Evolutionary conservation across 129 eudicot genomes (phyloP).

Genomic region (Flaveria brownii): DNA sequence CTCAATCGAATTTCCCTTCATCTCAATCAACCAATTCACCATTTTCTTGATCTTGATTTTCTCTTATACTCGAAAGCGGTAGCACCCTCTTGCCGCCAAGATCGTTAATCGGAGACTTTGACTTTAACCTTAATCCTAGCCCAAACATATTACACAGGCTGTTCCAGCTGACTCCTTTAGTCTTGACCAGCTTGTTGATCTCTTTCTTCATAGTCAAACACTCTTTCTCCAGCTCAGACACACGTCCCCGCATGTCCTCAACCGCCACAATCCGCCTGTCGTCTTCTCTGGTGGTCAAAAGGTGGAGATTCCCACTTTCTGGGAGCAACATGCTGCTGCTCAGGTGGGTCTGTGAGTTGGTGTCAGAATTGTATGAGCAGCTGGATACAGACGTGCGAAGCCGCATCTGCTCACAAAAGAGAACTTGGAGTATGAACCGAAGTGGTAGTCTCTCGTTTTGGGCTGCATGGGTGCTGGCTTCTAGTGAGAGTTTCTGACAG

Average conservation of each 20-base stretch:
- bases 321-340: slow-evolving; percentile 35
- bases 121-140: slow-evolving; percentile 30
- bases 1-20: slow-evolving; percentile 9
- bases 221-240: slow-evolving; percentile 65
- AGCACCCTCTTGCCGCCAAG: slow-evolving; percentile 24
- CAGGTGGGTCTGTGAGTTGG: slow-evolving; percentile 37
- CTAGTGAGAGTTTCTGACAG: slow-evolving; percentile 66
- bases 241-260: slow-evolving; percentile 60
- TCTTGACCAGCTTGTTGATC: slow-evolving; percentile 56
- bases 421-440: slow-evolving; percentile 64
- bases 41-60: slow-evolving; percentile 31
- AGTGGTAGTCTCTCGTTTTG: slow-evolving; percentile 78
- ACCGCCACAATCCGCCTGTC: slow-evolving; percentile 28
- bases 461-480: slow-evolving; percentile 76
- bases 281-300: slow-evolving; percentile 16
- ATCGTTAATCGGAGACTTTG: slow-evolving; percentile 16
- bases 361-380: slow-evolving; percentile 56
- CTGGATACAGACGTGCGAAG: slow-evolving; percentile 64
- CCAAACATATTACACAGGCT: slow-evolving; percentile 49
- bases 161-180: slow-evolving; percentile 56
- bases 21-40: slow-evolving; percentile 29
- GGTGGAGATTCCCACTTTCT: slow-evolving; percentile 29
- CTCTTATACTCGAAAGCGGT: slow-evolving; percentile 26
- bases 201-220: slow-evolving; percentile 58
- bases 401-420: slow-evolving; percentile 70